Evolutionary conservation across 1,284 basidiomycete genomes (phyloP).

Genomic region (Naganishia cerealis): DNA sequence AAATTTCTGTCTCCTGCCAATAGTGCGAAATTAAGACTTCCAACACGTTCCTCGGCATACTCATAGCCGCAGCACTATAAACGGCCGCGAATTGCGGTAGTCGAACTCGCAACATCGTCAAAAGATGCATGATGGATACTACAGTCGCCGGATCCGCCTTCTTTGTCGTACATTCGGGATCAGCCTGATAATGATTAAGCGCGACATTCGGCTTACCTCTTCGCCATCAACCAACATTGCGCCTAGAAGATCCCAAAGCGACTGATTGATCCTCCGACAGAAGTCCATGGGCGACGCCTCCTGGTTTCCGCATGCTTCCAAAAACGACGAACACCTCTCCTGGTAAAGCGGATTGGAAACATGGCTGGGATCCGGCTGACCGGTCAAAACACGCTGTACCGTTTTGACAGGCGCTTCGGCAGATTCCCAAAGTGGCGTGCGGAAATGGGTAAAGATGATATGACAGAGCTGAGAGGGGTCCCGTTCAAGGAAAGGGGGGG

Average conservation of each 20-base stretch:
- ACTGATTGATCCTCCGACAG: constrained; percentile 1
- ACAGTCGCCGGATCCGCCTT: background rate
- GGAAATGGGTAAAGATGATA: constrained; percentile 21
- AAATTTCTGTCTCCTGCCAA: constrained; percentile 2
- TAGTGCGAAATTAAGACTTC: constrained; percentile 7
- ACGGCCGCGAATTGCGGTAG: constrained; percentile 11
- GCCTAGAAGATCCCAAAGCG: constrained; percentile 15
- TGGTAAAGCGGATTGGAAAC: constrained; percentile 14
- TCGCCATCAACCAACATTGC: constrained; percentile 12
- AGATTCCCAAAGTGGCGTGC: constrained; percentile 17
- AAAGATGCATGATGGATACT: constrained; percentile 21
- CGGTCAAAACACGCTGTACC: constrained; percentile 12
- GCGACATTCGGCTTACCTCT: background rate
- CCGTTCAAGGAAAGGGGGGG: no score
- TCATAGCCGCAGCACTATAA: background rate
- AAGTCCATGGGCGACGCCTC: constrained; percentile 7
- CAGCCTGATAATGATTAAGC: background rate
- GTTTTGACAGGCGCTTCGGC: constrained; percentile 14
- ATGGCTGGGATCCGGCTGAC: constrained; percentile 5
- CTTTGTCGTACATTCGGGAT: background rate
- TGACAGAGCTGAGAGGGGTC: constrained; percentile 2
- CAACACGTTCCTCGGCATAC: constrained; percentile 14
- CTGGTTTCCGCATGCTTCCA: constrained; percentile 18
- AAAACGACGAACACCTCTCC: constrained; percentile 11
- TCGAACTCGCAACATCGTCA: constrained; percentile 10